A percentile compares a stretch with the other conserved stretches of the same genome.
Evolutionary conservation across 2,329 filamentous ascomycete genomes (phyloP).

Genomic region (Apiospora rasikravindrae): DNA sequence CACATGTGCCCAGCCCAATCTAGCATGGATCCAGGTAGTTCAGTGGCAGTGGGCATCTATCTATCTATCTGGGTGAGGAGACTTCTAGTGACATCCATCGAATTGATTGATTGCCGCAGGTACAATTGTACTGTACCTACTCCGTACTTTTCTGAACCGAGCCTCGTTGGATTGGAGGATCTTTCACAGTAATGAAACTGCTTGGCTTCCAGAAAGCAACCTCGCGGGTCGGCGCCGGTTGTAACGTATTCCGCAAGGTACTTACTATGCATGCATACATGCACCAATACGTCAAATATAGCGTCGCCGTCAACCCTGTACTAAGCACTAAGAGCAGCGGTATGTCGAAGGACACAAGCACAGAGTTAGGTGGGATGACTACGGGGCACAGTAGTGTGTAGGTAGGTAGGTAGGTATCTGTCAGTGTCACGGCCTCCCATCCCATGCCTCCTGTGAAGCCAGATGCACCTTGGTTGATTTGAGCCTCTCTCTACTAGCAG

Average conservation of each 20-base stretch:
- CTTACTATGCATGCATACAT: background rate
- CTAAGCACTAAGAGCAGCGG: background rate
- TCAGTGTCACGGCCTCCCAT: background rate
- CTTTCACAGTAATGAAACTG: conserved; percentile 11
- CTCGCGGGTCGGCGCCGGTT: background rate
- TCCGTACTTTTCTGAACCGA: background rate
- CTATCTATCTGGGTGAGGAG: background rate
- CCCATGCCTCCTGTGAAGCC: background rate
- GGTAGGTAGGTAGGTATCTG: background rate
- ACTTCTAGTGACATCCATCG: conserved; percentile 5
- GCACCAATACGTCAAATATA: background rate
- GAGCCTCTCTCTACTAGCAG: background rate
- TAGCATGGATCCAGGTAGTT: background rate
- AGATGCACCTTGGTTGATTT: background rate
- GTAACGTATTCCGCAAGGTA: background rate
- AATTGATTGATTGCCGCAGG: background rate
- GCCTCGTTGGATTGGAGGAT: background rate
- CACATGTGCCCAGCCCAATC: background rate
- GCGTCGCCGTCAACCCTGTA: background rate
- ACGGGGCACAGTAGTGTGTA: background rate
- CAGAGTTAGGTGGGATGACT: background rate
- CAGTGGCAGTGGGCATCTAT: background rate
- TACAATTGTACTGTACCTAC: background rate
- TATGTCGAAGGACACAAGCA: background rate
- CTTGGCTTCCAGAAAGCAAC: background rate